Conservation (phyloP, 2,329 filamentous ascomycete genomes). For the Cadophora sp. region DNA sequence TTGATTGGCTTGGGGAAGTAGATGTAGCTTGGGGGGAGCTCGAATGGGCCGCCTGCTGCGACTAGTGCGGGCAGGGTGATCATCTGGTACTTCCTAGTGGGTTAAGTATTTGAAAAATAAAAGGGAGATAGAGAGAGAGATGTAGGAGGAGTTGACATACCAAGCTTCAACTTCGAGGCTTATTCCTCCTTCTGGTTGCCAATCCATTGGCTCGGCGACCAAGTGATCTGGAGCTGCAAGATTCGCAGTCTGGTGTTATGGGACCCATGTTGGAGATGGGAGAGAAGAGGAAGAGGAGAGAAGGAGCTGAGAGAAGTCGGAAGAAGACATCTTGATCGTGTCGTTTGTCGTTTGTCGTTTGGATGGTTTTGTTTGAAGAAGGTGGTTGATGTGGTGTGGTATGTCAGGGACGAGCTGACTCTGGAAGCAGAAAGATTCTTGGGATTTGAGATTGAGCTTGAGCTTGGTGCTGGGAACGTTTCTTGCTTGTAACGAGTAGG, state of each 20-base stretch:
- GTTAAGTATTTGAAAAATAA: neutral
- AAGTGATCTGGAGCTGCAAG: neutral
- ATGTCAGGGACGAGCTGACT: constrained; percentile 9
- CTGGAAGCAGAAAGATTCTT: neutral
- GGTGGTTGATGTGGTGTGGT: neutral
- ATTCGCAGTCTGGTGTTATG: neutral
- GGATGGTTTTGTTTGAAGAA: neutral
- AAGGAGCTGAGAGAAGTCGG: too few relatives aligned
- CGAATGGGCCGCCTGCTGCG: constrained; percentile 2
- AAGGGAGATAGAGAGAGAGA: neutral
- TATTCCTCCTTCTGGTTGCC: neutral
- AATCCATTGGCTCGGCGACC: neutral
- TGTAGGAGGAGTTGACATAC: neutral
- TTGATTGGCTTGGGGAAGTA: neutral
- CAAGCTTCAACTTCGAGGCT: neutral
- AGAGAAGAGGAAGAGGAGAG: neutral
- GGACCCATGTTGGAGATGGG: neutral
- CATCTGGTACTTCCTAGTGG: neutral
- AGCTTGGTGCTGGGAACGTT: too few relatives aligned
- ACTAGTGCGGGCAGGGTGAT: neutral
- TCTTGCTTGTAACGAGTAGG: constrained; percentile 3
- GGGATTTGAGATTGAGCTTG: neutral
- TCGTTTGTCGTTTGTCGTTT: too few relatives aligned
- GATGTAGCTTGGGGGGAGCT: neutral
- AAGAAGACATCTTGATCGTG: neutral